These are phyloP conservation scores for Pueraria montana DNA, from an alignment of 306 rosid species.

Conservation along the genomic window DNA sequence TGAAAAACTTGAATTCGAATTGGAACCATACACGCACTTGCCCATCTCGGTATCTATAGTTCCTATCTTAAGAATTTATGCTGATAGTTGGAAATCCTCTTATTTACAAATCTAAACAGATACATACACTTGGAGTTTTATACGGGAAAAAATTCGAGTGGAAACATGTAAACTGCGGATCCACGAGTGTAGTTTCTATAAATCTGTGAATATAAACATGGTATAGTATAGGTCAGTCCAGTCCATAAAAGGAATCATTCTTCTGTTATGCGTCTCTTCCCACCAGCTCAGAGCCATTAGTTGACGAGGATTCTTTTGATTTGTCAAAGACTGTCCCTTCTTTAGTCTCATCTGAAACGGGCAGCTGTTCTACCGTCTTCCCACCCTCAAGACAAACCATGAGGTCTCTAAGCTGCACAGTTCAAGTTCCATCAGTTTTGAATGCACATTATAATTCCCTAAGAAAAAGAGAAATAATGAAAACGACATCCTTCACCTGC, in stretches of 20 bases:
- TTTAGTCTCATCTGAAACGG: slow-evolving; percentile 48
- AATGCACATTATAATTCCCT: neutral
- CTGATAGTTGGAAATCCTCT: neutral
- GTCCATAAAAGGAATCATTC: slow-evolving; percentile 1
- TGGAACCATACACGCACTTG: no score
- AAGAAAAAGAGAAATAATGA: neutral
- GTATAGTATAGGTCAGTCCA: slow-evolving; percentile 5
- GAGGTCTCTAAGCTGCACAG: slow-evolving; percentile 74
- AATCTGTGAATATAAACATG: slow-evolving; percentile 20
- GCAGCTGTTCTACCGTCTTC: slow-evolving; percentile 51
- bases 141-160: slow-evolving; percentile 9
- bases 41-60: neutral
- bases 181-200: slow-evolving; percentile 19
- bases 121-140: neutral
- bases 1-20: no score
- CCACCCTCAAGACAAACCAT: slow-evolving; percentile 77
- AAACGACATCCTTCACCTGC: slow-evolving; percentile 63
- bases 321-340: slow-evolving; percentile 50
- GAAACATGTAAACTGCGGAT: slow-evolving; percentile 22
- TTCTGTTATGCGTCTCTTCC: slow-evolving; percentile 43
- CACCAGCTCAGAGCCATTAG: slow-evolving; percentile 38
- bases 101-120: slow-evolving; percentile 34
- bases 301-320: slow-evolving; percentile 51
- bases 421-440: no score
- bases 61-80: neutral